Evolutionary conservation across 1,139 yeast genomes (phyloP).

Genomic region (Yamadazyma sp.): DNA sequence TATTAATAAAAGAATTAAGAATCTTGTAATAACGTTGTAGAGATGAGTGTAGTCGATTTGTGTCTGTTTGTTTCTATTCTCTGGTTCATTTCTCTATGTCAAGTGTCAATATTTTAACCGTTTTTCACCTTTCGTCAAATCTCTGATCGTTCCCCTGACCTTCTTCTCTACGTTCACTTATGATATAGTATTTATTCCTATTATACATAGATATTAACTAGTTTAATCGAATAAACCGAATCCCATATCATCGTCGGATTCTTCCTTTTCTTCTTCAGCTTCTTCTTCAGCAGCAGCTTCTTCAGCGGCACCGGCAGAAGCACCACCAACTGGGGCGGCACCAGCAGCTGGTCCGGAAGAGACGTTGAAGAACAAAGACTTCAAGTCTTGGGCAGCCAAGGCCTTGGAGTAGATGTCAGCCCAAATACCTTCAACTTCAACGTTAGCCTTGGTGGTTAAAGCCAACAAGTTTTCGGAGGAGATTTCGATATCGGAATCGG

Average conservation of each 20-base stretch:
- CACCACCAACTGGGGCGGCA: constrained; percentile 58
- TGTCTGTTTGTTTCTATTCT: background rate
- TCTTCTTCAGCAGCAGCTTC: constrained; percentile 57
- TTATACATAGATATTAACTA: constrained; percentile 3
- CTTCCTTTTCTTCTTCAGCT: constrained; percentile 55
- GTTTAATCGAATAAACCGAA: constrained; percentile 79
- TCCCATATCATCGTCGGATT: constrained; percentile 81
- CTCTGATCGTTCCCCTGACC: too few species aligned
- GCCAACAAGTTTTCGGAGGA: constrained; percentile 73
- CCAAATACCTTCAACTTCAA: constrained; percentile 63
- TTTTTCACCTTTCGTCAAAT: too few species aligned
- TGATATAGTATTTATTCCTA: constrained; percentile 3
- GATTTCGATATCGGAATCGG: constrained; percentile 81
- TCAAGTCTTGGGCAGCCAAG: constrained; percentile 73
- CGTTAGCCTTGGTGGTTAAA: constrained; percentile 53
- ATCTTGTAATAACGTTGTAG: constrained; percentile 1
- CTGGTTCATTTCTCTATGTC: background rate
- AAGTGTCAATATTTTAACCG: too few species aligned
- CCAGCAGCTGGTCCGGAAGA: constrained; percentile 68
- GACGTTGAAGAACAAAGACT: constrained; percentile 75
- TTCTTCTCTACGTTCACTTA: too few species aligned
- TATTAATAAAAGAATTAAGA: constrained; percentile 3
- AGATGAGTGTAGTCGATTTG: too few species aligned
- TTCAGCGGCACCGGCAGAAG: constrained; percentile 56
- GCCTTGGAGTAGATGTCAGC: constrained; percentile 83